Conservation (phyloP, 495 filamentous ascomycete species). For the Annulohypoxylon bovei region DNA sequence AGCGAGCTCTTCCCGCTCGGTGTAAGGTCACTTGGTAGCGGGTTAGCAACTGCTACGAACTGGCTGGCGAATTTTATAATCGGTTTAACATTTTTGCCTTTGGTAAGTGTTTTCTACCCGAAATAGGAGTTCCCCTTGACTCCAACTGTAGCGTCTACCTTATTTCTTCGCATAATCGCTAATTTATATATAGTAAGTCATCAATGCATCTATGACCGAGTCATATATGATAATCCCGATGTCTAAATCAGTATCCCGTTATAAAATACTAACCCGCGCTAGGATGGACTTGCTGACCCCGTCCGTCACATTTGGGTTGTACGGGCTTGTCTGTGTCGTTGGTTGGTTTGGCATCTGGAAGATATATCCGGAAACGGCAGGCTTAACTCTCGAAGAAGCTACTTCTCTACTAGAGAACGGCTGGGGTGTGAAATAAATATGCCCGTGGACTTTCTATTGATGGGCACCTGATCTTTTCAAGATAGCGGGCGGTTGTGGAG, state of each 20-base stretch:
- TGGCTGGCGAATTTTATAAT: conserved; percentile 92
- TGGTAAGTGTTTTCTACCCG: conserved; percentile 51
- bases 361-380: conserved; percentile 88
- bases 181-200: conserved; percentile 36
- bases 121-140: not conserved
- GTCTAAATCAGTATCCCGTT: not conserved
- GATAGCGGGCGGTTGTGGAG: not conserved
- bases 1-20: conserved; percentile 87
- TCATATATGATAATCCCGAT: not conserved
- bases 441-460: not conserved
- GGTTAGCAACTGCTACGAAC: conserved; percentile 85
- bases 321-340: conserved; percentile 72
- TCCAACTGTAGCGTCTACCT: not conserved
- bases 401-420: conserved; percentile 74
- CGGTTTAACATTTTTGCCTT: conserved; percentile 83
- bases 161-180: not conserved
- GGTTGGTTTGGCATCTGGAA: conserved; percentile 74
- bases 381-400: conserved; percentile 83
- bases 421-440: conserved; percentile 70
- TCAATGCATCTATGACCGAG: not conserved
- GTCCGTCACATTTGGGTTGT: conserved; percentile 80
- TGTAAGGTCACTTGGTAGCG: conserved; percentile 83
- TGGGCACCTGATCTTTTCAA: not conserved
- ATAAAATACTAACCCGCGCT: conserved; percentile 9
- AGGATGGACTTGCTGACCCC: conserved; percentile 78